phyloP scores from a whole-genome alignment of 768 basidiomycete species.

The Termitomyces bulborhizus region DNA sequence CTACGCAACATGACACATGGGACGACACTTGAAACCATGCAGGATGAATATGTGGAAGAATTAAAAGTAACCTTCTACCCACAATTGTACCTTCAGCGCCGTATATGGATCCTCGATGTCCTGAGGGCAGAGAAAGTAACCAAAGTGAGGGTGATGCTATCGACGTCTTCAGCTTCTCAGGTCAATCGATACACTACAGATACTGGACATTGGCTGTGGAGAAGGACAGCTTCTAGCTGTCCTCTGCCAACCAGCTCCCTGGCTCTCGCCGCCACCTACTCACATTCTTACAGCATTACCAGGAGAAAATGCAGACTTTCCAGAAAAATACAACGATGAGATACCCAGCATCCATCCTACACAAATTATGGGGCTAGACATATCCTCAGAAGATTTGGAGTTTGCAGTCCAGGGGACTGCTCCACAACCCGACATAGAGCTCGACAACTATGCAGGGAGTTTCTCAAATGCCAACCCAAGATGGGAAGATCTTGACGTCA shows the following conservation, averaged over 20 bases:
- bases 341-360: slow-evolving; percentile 53
- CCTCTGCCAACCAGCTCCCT: slow-evolving; percentile 71
- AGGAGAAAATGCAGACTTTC: slow-evolving; percentile 12
- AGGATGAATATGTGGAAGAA: slow-evolving; percentile 22
- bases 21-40: slow-evolving; percentile 5
- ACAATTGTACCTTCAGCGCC: slow-evolving; percentile 59
- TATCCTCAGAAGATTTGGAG: slow-evolving; percentile 45
- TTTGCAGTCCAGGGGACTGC: slow-evolving; percentile 44
- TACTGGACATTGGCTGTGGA: slow-evolving; percentile 83
- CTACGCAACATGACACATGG: neutral
- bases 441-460: slow-evolving; percentile 19
- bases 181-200: slow-evolving; percentile 29
- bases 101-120: slow-evolving; percentile 64
- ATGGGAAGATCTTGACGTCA: slow-evolving; percentile 64
- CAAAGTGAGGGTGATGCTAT: slow-evolving; percentile 30
- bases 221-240: slow-evolving; percentile 67
- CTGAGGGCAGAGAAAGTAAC: slow-evolving; percentile 52
- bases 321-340: slow-evolving; percentile 31
- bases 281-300: slow-evolving; percentile 18
- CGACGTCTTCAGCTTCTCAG: neutral
- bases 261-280: slow-evolving; percentile 43
- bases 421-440: slow-evolving; percentile 27
- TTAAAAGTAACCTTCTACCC: slow-evolving; percentile 62
- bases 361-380: slow-evolving; percentile 64
- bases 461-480: slow-evolving; percentile 31